A percentile compares a stretch with the other conserved stretches of the same genome.
These are phyloP conservation scores for Phialophora chinensis DNA, from an alignment of 2,329 filamentous ascomycete species.

Conservation along the genomic window DNA sequence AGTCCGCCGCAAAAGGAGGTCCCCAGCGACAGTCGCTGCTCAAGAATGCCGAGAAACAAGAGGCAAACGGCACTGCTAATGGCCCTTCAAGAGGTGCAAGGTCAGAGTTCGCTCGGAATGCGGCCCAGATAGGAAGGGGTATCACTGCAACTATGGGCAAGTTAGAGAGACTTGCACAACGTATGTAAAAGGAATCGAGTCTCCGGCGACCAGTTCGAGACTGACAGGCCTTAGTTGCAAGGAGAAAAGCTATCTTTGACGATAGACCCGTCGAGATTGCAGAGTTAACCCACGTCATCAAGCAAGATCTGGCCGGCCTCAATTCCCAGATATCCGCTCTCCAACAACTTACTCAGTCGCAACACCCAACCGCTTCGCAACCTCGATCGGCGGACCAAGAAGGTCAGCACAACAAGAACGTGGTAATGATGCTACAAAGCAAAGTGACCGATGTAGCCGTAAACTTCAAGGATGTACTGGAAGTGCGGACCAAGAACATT, in stretches of 20 bases:
- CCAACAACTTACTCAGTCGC: conserved; percentile 76
- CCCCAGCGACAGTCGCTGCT: conserved; percentile 82
- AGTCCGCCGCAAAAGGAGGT: conserved; percentile 76
- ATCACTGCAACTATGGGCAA: conserved; percentile 95
- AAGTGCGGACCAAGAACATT: conserved; percentile 96
- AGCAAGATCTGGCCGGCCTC: conserved; percentile 85
- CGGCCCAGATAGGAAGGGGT: conserved; percentile 87
- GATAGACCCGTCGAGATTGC: conserved; percentile 96
- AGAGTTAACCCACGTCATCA: conserved; percentile 96
- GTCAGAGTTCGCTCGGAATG: conserved; percentile 91
- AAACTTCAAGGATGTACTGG: conserved; percentile 96
- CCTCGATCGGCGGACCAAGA: conserved; percentile 68
- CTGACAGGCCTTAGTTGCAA: conserved; percentile 68
- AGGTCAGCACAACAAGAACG: conserved; percentile 97
- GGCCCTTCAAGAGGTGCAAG: conserved; percentile 60
- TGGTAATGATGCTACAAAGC: conserved; percentile 41
- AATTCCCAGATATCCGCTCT: conserved; percentile 87
- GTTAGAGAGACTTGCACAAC: conserved; percentile 86
- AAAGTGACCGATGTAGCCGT: conserved; percentile 78
- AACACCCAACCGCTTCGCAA: conserved; percentile 67
- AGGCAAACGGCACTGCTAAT: conserved; percentile 64
- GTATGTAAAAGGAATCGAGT: conserved; percentile 53
- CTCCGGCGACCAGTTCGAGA: conserved; percentile 9
- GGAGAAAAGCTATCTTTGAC: conserved; percentile 94
- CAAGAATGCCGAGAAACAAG: conserved; percentile 67